Evolutionary conservation across 768 basidiomycete species (phyloP).

Genomic region (Sutorius australiensis): DNA sequence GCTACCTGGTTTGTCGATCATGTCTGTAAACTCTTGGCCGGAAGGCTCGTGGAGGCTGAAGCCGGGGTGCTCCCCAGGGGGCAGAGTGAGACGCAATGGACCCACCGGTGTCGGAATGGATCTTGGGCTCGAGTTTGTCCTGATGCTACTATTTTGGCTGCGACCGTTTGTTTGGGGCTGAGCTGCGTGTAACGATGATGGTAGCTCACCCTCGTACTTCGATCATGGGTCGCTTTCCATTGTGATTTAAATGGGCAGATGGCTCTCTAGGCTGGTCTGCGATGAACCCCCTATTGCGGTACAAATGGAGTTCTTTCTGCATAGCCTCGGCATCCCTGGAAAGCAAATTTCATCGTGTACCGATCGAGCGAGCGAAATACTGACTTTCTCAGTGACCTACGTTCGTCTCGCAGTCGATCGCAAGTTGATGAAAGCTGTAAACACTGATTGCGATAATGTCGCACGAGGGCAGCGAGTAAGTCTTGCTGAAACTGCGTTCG

Average conservation of each 20-base stretch:
- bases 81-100: conserved; percentile 66
- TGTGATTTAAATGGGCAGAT: conserved; percentile 44
- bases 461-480: conserved; percentile 63
- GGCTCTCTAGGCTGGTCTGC: conserved; percentile 28
- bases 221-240: conserved; percentile 63
- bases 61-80: conserved; percentile 47
- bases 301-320: conserved; percentile 45
- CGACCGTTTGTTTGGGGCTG: background rate
- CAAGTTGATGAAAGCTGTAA: conserved; percentile 40
- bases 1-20: conserved; percentile 43
- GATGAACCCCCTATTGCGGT: conserved; percentile 35
- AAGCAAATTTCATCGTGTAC: conserved; percentile 4
- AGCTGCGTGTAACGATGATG: background rate
- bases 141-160: conserved; percentile 22
- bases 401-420: conserved; percentile 36
- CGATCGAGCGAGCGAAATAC: conserved; percentile 5
- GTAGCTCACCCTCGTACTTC: conserved; percentile 41
- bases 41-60: conserved; percentile 31
- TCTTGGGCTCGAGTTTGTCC: conserved; percentile 57
- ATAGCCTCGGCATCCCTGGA: conserved; percentile 50
- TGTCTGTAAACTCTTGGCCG: conserved; percentile 8
- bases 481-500: conserved; percentile 71
- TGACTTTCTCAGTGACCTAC: conserved; percentile 52
- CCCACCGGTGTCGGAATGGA: conserved; percentile 52
- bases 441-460: conserved; percentile 56